Evolutionary conservation across 441 rosid genomes (phyloP), one percentile per base, ranked within the genome.

Genomic region (Corymbia calophylla): DNA sequence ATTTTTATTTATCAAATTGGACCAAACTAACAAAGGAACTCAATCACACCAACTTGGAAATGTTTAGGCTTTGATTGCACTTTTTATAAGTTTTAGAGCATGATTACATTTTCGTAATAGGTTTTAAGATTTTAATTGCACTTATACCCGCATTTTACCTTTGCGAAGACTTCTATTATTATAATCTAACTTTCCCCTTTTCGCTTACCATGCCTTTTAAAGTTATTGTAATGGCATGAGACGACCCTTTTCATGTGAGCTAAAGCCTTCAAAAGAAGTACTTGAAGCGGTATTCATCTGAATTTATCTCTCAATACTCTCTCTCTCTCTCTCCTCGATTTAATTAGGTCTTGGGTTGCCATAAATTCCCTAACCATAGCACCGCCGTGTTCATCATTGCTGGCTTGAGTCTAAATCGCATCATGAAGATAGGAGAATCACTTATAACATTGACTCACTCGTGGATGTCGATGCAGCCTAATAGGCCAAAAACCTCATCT

Each of bases 61-160:
- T 9, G n/a, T 15, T n/a, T 64, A 64, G 2, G 19, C 3, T 16
- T 15, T 0, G 2, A 64, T 64, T 7, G 0, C 0, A n/a, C 2
- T 3, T 62, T 29, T 2, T 39, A 39, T 39, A 39, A 39, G 6
- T 39, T 39, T 39, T 39, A 39, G 44, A 39, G 44, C 44, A 39
- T 0, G 2, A 64, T 64, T 7, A 1, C 0, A n/a, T 1, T 3
- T 62, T 29, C 1, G 6, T n/a, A 6, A 12, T 16, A n/a, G 15
- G 2, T 2, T n/a, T n/a, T n/a, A 4, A 0, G 1, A 64, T 15
- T n/a, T 64, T 64, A 1, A 14, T 8, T n/a, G 3, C 19, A 1
- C 19, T 14, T 7, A n/a, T 3, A 1, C 2, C 0, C 15, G 4
- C 23, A 0, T 56, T 56, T 56, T 56, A 18, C 29, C 3, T 9